These are phyloP conservation scores for Ramaria sp. DNA, from an alignment of 768 basidiomycete genomes.

Conservation along the genomic window DNA sequence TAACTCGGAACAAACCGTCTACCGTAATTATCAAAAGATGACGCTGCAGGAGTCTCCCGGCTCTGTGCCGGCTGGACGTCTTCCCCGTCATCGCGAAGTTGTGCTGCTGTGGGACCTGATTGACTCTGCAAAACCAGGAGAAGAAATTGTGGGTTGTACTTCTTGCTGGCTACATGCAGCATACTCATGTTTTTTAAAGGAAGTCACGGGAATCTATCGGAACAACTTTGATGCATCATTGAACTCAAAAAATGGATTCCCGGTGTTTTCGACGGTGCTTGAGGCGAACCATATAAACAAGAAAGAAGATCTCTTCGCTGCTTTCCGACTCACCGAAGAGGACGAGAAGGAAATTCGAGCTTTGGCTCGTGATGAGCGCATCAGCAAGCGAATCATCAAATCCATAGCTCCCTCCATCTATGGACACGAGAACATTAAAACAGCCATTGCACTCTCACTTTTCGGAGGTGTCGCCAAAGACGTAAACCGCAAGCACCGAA, in stretches of 20 bases:
- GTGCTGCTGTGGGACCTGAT: conserved; percentile 97
- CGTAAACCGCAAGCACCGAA: conserved; percentile 90
- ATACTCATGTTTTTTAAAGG: conserved; percentile 34
- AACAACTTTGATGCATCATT: conserved; percentile 99
- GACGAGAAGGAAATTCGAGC: conserved; percentile 87
- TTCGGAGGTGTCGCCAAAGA: conserved; percentile 94
- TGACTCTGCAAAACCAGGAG: conserved; percentile 95
- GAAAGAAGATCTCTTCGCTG: conserved; percentile 98
- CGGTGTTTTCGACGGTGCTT: conserved; percentile 96
- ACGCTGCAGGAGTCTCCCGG: conserved; percentile 97
- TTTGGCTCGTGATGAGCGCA: conserved; percentile 84
- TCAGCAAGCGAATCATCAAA: conserved; percentile 95
- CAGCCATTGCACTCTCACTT: conserved; percentile 87
- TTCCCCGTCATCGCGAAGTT: conserved; percentile 94
- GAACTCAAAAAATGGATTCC: conserved; percentile 98
- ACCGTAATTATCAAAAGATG: conserved; percentile 98
- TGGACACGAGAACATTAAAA: conserved; percentile 98
- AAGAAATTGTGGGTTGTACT: conserved; percentile 70
- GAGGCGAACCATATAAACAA: conserved; percentile 99
- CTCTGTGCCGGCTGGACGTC: conserved; percentile 92
- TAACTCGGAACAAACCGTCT: conserved; percentile 98
- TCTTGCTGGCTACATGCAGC: conserved; percentile 1
- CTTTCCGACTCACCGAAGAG: conserved; percentile 93
- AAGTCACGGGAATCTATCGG: conserved; percentile 95
- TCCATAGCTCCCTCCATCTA: conserved; percentile 99